These are phyloP conservation scores for Eutrema japonicum DNA, from an alignment of 345 rosid genomes.

Conservation along the genomic window DNA sequence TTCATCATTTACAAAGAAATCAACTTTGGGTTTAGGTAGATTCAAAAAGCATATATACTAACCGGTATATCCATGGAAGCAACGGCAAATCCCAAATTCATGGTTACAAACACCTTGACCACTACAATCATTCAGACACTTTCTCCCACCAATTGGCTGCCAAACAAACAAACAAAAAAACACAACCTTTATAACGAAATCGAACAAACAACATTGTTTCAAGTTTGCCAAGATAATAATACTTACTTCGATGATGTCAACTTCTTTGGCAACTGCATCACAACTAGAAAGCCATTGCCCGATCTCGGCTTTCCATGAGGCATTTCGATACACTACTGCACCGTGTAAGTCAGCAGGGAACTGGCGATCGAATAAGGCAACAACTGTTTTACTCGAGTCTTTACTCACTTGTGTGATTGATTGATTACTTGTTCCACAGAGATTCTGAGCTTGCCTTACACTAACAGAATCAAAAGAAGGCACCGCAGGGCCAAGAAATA, in stretches of 20 bases:
- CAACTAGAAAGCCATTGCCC: conserved; percentile 95
- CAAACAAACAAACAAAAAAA: conserved; percentile 14
- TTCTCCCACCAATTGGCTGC: conserved; percentile 75
- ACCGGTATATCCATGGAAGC: conserved; percentile 93
- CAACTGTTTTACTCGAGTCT: conserved; percentile 20
- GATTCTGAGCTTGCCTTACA: conserved; percentile 55
- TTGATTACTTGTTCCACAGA: conserved; percentile 50
- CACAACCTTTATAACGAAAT: conserved; percentile 15
- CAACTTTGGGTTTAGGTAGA: conserved; percentile 6
- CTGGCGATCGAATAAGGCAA: conserved; percentile 57
- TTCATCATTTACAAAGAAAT: conserved; percentile 13
- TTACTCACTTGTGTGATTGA: conserved; percentile 46
- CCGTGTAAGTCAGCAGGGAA: conserved; percentile 80
- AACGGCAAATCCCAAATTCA: conserved; percentile 77
- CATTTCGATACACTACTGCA: conserved; percentile 73
- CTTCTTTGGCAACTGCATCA: conserved; percentile 60
- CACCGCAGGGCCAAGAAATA: conserved; percentile 68
- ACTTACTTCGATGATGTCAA: conserved; percentile 65
- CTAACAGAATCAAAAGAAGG: conserved; percentile 69
- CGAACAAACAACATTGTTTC: conserved; percentile 11
- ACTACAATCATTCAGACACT: conserved; percentile 70
- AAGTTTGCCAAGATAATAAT: neutral
- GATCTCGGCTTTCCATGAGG: conserved; percentile 85
- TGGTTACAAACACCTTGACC: conserved; percentile 90
- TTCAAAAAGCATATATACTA: conserved; percentile 33